Evolutionary conservation across 2,329 filamentous ascomycete species (phyloP), one percentile per base, ranked within the genome.

Genomic region (Pseudogymnoascus sp.): DNA sequence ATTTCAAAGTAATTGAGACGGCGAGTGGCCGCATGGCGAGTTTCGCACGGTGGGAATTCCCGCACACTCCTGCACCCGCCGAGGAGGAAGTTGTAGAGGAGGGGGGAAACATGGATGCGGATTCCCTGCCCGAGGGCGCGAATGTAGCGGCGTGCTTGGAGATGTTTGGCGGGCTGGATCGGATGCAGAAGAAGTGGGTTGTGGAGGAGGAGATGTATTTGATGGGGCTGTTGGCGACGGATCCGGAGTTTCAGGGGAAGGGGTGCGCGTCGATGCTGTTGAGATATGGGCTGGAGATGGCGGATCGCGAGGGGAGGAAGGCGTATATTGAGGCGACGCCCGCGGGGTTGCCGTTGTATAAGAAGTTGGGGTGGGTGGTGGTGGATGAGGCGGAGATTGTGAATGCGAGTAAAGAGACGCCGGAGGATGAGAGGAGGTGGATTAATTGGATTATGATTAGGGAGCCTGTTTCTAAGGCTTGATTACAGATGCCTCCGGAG

Each of bases 291-390:
- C 66, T 78, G n/a, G 71, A 69, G 5, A 64, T 75, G 11, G 75
- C 76, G 4, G 76, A 78, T 62, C 59, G 64, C 3, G 70, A 72
- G 28, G 72, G 71, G 2, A 68, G 73, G 56, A 71, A 67, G 62
- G 66, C 68, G 0, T 78, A 76, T 63, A 70, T 78, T 31, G 77
- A 78, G 66, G 75, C 75, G n/a, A 77, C 76, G 7, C 64, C 68
- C 1, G 67, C 66, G 0, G 76, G 75, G 2, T 70, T 70, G 60
- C 72, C 71, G 10, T 23, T 79, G 12, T 79, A 79, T 64, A 68
- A 71, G 66, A 75, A 73, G 65, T 61, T 75, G 4, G 76, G 76
- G 8, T 79, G 75, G 62, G 69, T 68, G 60, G 69, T 72, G 46
- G 68, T 77, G 1, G 76, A 76, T 53, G 62, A 69, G 25, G 62